phyloP scores from a whole-genome alignment of 1,139 yeast genomes.

The Debaryomycetaceae sp. region DNA sequence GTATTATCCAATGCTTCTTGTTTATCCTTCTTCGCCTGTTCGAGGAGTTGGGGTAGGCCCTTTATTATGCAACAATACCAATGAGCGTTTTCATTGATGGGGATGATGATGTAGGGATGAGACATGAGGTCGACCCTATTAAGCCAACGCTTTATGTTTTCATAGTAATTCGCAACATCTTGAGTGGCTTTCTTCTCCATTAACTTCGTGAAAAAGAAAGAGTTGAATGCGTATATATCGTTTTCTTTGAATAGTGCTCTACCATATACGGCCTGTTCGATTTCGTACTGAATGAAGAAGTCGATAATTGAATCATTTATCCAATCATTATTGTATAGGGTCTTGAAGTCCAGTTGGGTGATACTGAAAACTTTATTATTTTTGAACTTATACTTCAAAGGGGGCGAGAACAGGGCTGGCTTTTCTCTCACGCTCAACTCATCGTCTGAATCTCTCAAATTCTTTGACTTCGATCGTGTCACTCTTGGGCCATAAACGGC shows the following conservation, averaged over 20 bases:
- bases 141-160: conserved; percentile 77
- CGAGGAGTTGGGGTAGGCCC: conserved; percentile 34
- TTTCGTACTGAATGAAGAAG: conserved; percentile 60
- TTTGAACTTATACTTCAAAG: conserved; percentile 46
- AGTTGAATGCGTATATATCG: conserved; percentile 65
- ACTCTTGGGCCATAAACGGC: conserved; percentile 1
- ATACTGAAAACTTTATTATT: conserved; percentile 50
- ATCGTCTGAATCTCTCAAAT: conserved; percentile 1
- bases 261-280: conserved; percentile 36
- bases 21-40: conserved; percentile 7
- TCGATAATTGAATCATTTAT: conserved; percentile 72
- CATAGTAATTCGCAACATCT: conserved; percentile 41
- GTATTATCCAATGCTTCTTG: not conserved
- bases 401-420: conserved; percentile 45
- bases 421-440: conserved; percentile 8
- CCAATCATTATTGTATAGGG: conserved; percentile 71
- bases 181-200: conserved; percentile 22
- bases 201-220: conserved; percentile 78
- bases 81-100: conserved; percentile 77
- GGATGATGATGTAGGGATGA: conserved; percentile 65
- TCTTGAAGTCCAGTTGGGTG: conserved; percentile 59
- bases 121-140: conserved; percentile 61
- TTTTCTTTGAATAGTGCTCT: conserved; percentile 14
- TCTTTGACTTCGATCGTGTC: conserved; percentile 3
- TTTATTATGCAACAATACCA: conserved; percentile 84